Evolutionary conservation across 2,329 filamentous ascomycete species (phyloP).

Genomic region (Penicillium sp.): DNA sequence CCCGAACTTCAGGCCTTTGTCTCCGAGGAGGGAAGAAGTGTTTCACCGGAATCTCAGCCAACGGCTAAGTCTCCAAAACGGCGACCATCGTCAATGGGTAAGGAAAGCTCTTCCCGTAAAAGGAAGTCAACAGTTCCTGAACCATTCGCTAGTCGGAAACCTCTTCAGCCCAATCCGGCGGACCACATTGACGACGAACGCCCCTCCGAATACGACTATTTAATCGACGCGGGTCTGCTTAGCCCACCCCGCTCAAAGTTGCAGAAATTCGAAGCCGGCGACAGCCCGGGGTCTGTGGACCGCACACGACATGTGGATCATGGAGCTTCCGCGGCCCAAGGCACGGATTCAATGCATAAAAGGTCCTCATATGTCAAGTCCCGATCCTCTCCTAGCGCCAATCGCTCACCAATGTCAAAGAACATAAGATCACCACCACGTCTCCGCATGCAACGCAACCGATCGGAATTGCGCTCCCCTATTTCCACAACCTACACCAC

Average conservation of each 20-base stretch:
- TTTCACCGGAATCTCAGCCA: conserved; percentile 10
- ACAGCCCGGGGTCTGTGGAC: conserved; percentile 37
- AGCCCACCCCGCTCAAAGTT: conserved; percentile 30
- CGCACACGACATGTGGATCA: conserved; percentile 24
- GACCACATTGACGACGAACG: conserved; percentile 10
- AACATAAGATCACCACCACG: conserved; percentile 15
- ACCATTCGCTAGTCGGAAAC: conserved; percentile 24
- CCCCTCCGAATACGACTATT: conserved; percentile 10
- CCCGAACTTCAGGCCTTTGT: conserved; percentile 12
- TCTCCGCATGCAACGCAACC: conserved; percentile 26
- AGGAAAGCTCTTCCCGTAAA: conserved; percentile 36
- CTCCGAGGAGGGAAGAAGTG: conserved; percentile 13
- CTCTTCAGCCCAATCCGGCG: conserved; percentile 20
- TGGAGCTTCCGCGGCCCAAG: conserved; percentile 3
- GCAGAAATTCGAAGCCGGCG: conserved; percentile 30
- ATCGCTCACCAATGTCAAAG: conserved; percentile 24
- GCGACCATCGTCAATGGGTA: conserved; percentile 22
- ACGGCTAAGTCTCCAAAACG: conserved; percentile 15
- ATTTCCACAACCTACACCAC: conserved; percentile 7
- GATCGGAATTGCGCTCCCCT: conserved; percentile 21
- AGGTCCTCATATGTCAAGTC: conserved; percentile 20
- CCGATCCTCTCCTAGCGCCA: conserved; percentile 17
- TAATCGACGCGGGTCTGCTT: conserved; percentile 17
- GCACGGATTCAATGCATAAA: conserved; percentile 15
- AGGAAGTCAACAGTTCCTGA: conserved; percentile 37